A percentile compares a stretch with the other conserved stretches of the same genome.
Conservation (phyloP, 805 yeast genomes). For the Lipomyces yamadae region DNA sequence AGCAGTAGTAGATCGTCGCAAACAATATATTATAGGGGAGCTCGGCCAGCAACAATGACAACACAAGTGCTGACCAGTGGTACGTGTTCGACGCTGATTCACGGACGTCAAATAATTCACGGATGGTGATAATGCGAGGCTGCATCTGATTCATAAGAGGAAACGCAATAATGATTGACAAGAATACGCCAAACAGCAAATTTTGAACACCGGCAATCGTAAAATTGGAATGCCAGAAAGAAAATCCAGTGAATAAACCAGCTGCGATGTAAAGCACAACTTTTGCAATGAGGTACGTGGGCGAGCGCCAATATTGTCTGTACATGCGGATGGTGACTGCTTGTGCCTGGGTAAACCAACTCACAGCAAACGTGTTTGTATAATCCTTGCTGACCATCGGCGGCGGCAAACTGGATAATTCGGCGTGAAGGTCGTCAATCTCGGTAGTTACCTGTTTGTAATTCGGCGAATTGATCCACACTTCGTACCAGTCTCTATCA, state of each 20-base stretch:
- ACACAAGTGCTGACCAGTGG: conserved; percentile 66
- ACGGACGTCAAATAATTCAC: conserved; percentile 71
- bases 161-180: conserved; percentile 62
- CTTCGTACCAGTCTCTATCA: conserved; percentile 63
- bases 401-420: conserved; percentile 37
- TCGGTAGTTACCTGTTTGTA: conserved; percentile 45
- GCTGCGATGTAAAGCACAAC: conserved; percentile 54
- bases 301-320: conserved; percentile 62
- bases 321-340: conserved; percentile 52
- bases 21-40: conserved; percentile 61
- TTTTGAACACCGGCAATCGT: conserved; percentile 61
- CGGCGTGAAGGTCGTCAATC: conserved; percentile 45
- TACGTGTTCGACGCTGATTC: conserved; percentile 74
- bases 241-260: conserved; percentile 72
- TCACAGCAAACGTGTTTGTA: conserved; percentile 51
- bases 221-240: conserved; percentile 63
- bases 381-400: conserved; percentile 40
- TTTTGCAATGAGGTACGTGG: conserved; percentile 66
- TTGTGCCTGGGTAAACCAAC: conserved; percentile 53
- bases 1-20: conserved; percentile 58
- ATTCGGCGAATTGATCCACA: conserved; percentile 62
- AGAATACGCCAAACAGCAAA: conserved; percentile 62
- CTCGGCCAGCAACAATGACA: conserved; percentile 61
- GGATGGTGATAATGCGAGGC: conserved; percentile 59
- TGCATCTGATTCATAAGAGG: conserved; percentile 68